A percentile compares a stretch with the other conserved stretches of the same genome.
Evolutionary conservation across 176 grass and related monocot genomes (phyloP).

Genomic region (Areca catechu): DNA sequence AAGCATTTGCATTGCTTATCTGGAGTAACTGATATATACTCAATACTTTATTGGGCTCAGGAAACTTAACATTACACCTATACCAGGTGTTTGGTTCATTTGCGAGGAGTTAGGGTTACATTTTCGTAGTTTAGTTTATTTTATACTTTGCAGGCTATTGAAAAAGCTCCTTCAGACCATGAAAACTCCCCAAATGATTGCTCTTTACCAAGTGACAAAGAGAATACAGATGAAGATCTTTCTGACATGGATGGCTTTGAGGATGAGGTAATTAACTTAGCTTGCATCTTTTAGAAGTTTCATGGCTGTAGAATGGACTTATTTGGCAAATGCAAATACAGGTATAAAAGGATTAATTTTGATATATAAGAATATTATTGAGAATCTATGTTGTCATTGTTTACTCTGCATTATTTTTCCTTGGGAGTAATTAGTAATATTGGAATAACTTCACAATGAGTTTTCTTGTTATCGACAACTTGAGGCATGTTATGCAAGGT

Average conservation of each 20-base stretch:
- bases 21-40: background rate
- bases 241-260: constrained; percentile 31
- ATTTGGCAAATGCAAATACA: constrained; percentile 5
- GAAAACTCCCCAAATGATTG: constrained; percentile 10
- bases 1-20: constrained; percentile 1
- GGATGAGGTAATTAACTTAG: constrained; percentile 41
- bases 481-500: too few relatives aligned
- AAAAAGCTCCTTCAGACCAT: constrained; percentile 15
- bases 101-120: background rate
- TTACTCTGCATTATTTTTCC: too few relatives aligned
- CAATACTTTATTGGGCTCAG: background rate
- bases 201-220: constrained; percentile 6
- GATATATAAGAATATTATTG: too few relatives aligned
- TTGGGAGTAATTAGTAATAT: too few relatives aligned
- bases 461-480: too few relatives aligned
- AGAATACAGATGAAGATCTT: constrained; percentile 26
- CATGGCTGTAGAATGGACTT: background rate
- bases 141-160: constrained; percentile 45
- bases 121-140: background rate
- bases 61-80: background rate
- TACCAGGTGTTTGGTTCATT: background rate
- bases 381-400: too few relatives aligned
- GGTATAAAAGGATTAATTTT: constrained; percentile 2
- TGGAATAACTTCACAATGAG: too few relatives aligned
- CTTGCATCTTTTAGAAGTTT: background rate